Base-by-base conservation (phyloP, 805 yeast genomes). In the Pichia thaimueangensis region DNA sequence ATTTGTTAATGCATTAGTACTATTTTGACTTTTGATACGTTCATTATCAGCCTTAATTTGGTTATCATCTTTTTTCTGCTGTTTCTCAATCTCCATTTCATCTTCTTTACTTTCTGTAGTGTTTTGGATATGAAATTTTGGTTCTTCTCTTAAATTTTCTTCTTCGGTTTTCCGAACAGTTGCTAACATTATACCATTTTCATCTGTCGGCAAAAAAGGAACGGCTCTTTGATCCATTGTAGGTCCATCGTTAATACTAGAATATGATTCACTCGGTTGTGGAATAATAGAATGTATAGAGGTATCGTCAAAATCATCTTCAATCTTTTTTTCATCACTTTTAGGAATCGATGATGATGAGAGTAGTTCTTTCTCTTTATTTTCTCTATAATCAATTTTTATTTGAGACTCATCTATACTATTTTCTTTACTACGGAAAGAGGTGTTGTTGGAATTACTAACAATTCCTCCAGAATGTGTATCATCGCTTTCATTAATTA, bases 1-100 rank as follows among this genome's bases (percentile, higher is more conserved):
- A 47, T 73, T 71, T 7, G 78, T 70, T 36, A 73, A 44, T 41
- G 54, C 54, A n/a, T 50, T 51, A 32, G 63, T 62, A 40, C 63
- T 58, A 41, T 47, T 60, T 32, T 59, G 54, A 27, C 49, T 49
- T 29, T 51, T 48, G 7, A 43, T 45, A n/a, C n/a, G n/a, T n/a
- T n/a, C n/a, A 10, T 28, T 24, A 15, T 27, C 11, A 3, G 34
- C 12, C 5, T 29, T n/a, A 19, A 8, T 19, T 25, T 13, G 12
- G 29, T 10, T 11, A 11, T 25, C 29, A 13, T 25, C 12, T 25
- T 25, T 25, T 13, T 10, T 11, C 10, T 25, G 12, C 10, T 25
- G 12, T 13, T 25, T 25, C 12, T 11, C 10, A 29, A n/a, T 29
- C 16, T 29, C 31, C 9, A 12, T 25, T 12, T 22, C 30, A 11